Conservation (phyloP, 2,329 filamentous ascomycete species). For the Periglandula ipomoeae region DNA sequence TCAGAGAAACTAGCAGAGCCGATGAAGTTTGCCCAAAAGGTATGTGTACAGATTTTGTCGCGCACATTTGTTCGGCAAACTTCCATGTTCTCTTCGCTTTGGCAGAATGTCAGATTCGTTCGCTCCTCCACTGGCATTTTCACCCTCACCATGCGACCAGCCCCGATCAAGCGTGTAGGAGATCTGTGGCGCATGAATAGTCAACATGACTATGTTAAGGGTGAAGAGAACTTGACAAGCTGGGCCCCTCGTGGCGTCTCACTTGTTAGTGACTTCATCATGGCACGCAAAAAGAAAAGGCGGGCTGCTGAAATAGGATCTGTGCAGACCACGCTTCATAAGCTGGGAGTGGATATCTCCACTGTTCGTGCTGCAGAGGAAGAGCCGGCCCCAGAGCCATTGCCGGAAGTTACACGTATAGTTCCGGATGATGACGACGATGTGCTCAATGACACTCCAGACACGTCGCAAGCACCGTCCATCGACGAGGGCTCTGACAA, state of each 20-base stretch:
- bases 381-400: slow-evolving; percentile 27
- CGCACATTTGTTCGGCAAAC: slow-evolving; percentile 77
- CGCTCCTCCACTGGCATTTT: slow-evolving; percentile 83
- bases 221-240: slow-evolving; percentile 73
- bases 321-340: slow-evolving; percentile 56
- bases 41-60: slow-evolving; percentile 75
- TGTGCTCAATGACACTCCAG: slow-evolving; percentile 48
- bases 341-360: slow-evolving; percentile 41
- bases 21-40: slow-evolving; percentile 75
- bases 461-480: slow-evolving; percentile 36
- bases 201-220: slow-evolving; percentile 89
- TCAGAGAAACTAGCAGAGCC: slow-evolving; percentile 79
- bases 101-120: slow-evolving; percentile 75
- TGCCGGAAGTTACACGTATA: slow-evolving; percentile 27
- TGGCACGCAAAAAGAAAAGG: slow-evolving; percentile 61
- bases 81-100: slow-evolving; percentile 79
- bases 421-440: slow-evolving; percentile 49
- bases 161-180: slow-evolving; percentile 81
- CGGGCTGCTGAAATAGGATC: slow-evolving; percentile 74
- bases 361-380: slow-evolving; percentile 21
- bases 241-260: slow-evolving; percentile 90
- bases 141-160: slow-evolving; percentile 74
- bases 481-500: slow-evolving; percentile 20
- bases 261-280: slow-evolving; percentile 79
- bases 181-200: slow-evolving; percentile 97